These are phyloP conservation scores for Boletus subcaerulescens DNA, from an alignment of 768 basidiomycete genomes.

Conservation along the genomic window DNA sequence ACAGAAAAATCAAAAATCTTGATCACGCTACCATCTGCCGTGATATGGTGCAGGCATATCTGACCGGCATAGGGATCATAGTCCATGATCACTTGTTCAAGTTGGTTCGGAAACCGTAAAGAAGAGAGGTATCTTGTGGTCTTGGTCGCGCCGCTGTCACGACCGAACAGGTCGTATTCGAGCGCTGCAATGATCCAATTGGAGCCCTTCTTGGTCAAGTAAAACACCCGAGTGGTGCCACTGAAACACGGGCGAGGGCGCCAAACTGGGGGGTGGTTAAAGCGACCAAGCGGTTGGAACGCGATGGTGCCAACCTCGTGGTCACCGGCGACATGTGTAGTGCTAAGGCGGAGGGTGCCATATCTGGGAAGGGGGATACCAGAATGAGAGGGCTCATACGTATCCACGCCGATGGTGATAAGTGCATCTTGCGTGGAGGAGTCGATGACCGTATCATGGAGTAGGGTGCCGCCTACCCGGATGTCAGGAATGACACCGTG, in stretches of 20 bases:
- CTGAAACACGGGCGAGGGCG: constrained; percentile 3
- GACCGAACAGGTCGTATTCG: constrained; percentile 1
- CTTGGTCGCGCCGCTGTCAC: not conserved
- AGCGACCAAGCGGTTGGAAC: not conserved
- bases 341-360: constrained; percentile 12
- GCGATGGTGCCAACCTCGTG: constrained; percentile 7
- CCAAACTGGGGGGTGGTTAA: not conserved
- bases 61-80: constrained; percentile 22
- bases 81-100: constrained; percentile 6
- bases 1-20: constrained; percentile 16
- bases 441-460: not conserved
- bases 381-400: no score
- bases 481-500: not conserved
- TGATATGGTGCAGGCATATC: constrained; percentile 4
- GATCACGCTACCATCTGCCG: not conserved
- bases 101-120: not conserved
- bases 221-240: constrained; percentile 9
- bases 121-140: not conserved
- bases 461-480: not conserved
- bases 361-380: not conserved
- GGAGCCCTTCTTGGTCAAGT: not conserved
- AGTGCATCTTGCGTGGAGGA: not conserved
- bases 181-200: not conserved
- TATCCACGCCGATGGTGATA: not conserved
- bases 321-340: not conserved